Percentiles rank a stretch among this genome's conserved stretches.
Evolutionary conservation across 768 basidiomycete genomes (phyloP).

Genomic region (Boletus reticulatus): DNA sequence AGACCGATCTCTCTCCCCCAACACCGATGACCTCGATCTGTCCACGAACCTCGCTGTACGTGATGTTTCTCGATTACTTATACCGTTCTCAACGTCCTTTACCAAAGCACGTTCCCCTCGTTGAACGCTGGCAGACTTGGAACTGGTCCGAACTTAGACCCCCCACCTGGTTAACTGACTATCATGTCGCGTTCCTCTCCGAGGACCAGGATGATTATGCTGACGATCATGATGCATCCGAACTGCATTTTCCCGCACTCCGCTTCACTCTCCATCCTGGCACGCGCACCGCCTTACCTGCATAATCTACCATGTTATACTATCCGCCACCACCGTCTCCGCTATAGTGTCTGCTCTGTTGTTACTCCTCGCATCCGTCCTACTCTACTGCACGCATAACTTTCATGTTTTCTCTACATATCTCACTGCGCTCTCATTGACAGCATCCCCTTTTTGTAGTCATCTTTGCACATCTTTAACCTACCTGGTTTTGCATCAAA

Average conservation of each 20-base stretch:
- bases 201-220: slow-evolving; percentile 25
- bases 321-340: slow-evolving; percentile 1
- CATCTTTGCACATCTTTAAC: slow-evolving; percentile 14
- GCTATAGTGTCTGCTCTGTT: slow-evolving; percentile 18
- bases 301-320: slow-evolving; percentile 14
- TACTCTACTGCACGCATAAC: slow-evolving; percentile 28
- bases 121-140: slow-evolving; percentile 34
- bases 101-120: slow-evolving; percentile 22
- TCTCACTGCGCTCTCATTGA: slow-evolving; percentile 16
- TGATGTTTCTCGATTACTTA: slow-evolving; percentile 23
- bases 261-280: slow-evolving; percentile 11
- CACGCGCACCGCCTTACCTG: slow-evolving; percentile 11
- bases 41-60: slow-evolving; percentile 22
- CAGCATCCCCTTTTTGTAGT: slow-evolving; percentile 27
- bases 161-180: slow-evolving; percentile 25
- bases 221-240: slow-evolving; percentile 23
- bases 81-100: slow-evolving; percentile 23
- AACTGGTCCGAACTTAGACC: slow-evolving; percentile 33
- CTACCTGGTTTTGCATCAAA: slow-evolving; percentile 19
- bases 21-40: slow-evolving; percentile 19
- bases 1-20: slow-evolving; percentile 25
- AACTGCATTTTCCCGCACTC: slow-evolving; percentile 12
- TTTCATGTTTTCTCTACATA: slow-evolving; percentile 7
- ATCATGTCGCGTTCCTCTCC: neutral
- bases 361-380: slow-evolving; percentile 15